Evolutionary conservation across 179 eudicot genomes (phyloP).

Genomic region (Heliamphora pulchella): DNA sequence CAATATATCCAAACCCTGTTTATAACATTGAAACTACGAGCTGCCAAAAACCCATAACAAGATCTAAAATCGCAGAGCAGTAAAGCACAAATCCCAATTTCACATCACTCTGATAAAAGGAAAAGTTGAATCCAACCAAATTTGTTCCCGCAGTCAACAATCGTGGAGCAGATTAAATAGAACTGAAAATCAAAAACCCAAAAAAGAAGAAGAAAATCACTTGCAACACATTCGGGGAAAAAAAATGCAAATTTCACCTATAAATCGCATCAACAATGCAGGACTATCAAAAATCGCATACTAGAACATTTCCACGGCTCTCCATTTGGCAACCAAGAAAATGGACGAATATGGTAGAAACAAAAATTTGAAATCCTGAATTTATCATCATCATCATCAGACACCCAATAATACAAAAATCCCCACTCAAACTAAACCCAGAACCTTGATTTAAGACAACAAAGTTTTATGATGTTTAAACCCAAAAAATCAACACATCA

Average conservation of each 20-base stretch:
- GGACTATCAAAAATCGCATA: neutral
- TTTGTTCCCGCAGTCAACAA: neutral
- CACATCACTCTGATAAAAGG: neutral
- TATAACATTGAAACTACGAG: neutral
- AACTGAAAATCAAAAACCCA: neutral
- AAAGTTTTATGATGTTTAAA: neutral
- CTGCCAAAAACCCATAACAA: neutral
- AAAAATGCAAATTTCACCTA: neutral
- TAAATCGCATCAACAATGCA: neutral
- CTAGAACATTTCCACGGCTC: neutral
- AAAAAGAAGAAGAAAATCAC: neutral
- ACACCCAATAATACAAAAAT: neutral
- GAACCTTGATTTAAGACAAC: neutral
- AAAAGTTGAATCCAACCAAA: neutral
- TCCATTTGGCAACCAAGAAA: constrained; percentile 2
- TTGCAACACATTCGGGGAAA: neutral
- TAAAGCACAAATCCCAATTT: neutral
- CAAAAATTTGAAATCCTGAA: neutral
- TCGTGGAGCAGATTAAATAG: neutral
- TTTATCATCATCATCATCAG: neutral
- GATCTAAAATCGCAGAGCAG: neutral
- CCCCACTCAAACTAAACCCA: constrained; percentile 2
- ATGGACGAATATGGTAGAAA: neutral
- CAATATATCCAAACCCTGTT: no score
- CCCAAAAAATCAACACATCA: neutral